These are phyloP conservation scores for Triglochin maritima DNA, from an alignment of 106 monocot species.

Conservation along the genomic window DNA sequence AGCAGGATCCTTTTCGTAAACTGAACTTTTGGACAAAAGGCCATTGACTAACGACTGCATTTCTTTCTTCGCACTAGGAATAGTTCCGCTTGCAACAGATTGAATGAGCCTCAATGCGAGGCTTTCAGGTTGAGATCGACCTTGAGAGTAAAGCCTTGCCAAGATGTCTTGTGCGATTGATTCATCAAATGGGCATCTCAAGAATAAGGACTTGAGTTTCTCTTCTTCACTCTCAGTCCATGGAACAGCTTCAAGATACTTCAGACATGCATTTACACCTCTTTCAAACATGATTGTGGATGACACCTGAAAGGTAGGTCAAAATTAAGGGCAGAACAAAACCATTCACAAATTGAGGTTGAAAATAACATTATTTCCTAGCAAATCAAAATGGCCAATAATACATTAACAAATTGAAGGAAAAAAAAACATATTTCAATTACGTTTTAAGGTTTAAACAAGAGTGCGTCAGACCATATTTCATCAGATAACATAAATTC, in stretches of 20 bases:
- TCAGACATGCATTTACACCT: conserved; percentile 61
- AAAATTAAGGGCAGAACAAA: not conserved
- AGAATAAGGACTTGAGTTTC: conserved; percentile 43
- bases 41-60: conserved; percentile 67
- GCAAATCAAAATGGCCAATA: not conserved
- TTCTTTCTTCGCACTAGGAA: conserved; percentile 45
- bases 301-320: conserved; percentile 37
- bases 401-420: not conserved
- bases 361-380: no score
- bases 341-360: not conserved
- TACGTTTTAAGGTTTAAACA: no score
- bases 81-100: conserved; percentile 51
- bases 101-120: conserved; percentile 49
- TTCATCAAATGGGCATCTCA: conserved; percentile 35
- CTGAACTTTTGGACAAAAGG: conserved; percentile 61
- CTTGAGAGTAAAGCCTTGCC: conserved; percentile 35
- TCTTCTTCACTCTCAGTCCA: conserved; percentile 85
- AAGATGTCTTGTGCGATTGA: conserved; percentile 35
- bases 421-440: no score
- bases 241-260: conserved; percentile 78
- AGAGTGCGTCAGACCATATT: no score
- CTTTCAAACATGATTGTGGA: conserved; percentile 58
- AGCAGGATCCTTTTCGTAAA: conserved; percentile 51
- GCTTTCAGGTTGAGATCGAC: conserved; percentile 16
- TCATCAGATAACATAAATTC: no score